Base-by-base conservation (phyloP, 768 basidiomycete genomes). In the Amanita jacksonii region DNA sequence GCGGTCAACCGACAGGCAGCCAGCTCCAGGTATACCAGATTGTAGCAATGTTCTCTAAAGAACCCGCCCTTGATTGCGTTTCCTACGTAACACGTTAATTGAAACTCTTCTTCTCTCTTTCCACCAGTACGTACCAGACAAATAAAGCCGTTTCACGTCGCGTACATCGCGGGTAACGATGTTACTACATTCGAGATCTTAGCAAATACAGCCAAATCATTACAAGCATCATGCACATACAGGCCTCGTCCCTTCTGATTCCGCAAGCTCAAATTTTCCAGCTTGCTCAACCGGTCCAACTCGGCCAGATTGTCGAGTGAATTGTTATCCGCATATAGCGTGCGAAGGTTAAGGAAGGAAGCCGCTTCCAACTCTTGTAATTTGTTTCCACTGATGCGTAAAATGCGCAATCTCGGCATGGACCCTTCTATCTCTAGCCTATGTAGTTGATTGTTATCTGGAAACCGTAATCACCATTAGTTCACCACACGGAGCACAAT, bases 261-360 rank as follows among this genome's bases (percentile, higher is more conserved):
- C 61, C 96, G 76, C 68, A 97, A 52, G 56, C 88, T 92, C 41
- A 99, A 69, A 55, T 90, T 90, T 63, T 97, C 92, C 56, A 99
- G 67, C 62, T 77, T 85, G 40, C 60, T 64, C 53, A 87, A 64
- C 12, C 74, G 69, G 49, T 75, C 70, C 55, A 76, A 56, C 59
- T 75, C 76, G 36, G 54, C 60, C 39, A 85, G 58, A 37, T 65
- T 56, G 24, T 59, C 63, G 24, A 88, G 68, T 31, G 61, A 60
- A 58, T 96, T 94, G 61, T 82, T 81, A 69, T 99, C 96, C 62
- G 86, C 78, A 61, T 96, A 97, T 10, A 99, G 75, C 57, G 88
- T 94, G 51, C 91, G 78, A 54, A 97, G 64, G 60, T 79, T 81
- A 2, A 76, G 67, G 57, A 86, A 76, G 27, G 68, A 62, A 25